Evolutionary conservation across 805 yeast genomes (phyloP).

Genomic region (Zygosaccharomyces pseudorouxii): DNA sequence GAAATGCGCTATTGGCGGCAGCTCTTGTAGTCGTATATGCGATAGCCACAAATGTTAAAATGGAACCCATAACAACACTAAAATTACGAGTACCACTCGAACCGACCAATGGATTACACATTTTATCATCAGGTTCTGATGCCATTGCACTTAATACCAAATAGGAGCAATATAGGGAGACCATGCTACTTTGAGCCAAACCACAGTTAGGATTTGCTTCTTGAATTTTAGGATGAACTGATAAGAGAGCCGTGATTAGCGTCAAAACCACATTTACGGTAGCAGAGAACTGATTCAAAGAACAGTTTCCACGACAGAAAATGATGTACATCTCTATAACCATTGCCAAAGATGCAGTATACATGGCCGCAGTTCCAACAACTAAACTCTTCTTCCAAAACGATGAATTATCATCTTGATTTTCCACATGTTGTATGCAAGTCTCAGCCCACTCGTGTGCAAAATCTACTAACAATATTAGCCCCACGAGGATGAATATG

Average conservation of each 20-base stretch:
- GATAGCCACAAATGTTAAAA: constrained; percentile 89
- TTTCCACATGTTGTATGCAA: constrained; percentile 85
- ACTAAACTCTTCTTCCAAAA: constrained; percentile 79
- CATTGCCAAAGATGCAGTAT: constrained; percentile 63
- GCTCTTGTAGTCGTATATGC: constrained; percentile 98
- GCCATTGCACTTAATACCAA: constrained; percentile 88
- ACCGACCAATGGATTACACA: constrained; percentile 87
- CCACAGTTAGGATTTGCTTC: constrained; percentile 95
- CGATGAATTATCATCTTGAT: constrained; percentile 52
- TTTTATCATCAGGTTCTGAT: constrained; percentile 90
- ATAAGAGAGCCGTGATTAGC: constrained; percentile 58
- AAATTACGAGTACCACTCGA: constrained; percentile 87
- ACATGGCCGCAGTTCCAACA: constrained; percentile 87
- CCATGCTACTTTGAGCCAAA: constrained; percentile 94
- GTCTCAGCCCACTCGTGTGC: constrained; percentile 99
- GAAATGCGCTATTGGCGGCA: constrained; percentile 72
- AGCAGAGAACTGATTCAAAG: constrained; percentile 85
- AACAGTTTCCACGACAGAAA: constrained; percentile 77
- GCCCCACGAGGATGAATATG: constrained; percentile 80
- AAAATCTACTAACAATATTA: constrained; percentile 86
- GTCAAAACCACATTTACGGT: constrained; percentile 67
- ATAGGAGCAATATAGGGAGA: constrained; percentile 87
- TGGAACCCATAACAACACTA: constrained; percentile 82
- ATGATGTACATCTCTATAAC: constrained; percentile 75
- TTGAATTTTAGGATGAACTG: constrained; percentile 79